Evolutionary conservation across 2,329 filamentous ascomycete species (phyloP), one percentile per base, ranked within the genome.

Genomic region (Colletotrichum musicola): DNA sequence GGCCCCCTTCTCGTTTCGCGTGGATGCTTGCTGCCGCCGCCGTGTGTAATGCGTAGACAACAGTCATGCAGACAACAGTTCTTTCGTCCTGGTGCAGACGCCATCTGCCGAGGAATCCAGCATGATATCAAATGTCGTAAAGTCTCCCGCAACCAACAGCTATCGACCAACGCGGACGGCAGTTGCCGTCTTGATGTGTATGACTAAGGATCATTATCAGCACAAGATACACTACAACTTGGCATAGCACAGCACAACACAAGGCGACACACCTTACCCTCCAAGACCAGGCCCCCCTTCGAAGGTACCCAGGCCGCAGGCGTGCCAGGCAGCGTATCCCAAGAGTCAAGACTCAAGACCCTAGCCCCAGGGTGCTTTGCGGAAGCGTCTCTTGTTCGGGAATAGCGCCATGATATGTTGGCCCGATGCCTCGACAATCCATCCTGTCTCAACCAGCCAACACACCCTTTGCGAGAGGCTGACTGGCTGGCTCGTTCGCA

Each of bases 331-430:
- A 35, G 30, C 30, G 30, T 9, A 35, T 46, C 44, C 14, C 51
- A 25, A 25, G 22, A 25, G 22, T 27, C 46, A 51, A 61, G 42
- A 42, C 44, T 30, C 22, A 53, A 27, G 46, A 60, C 47, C 14
- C 49, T 22, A 14, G 13, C 16, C 46, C 57, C 27, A 50, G 57
- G 58, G 22, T 53, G 22, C 58, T 20, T 54, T 53, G 58, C 49
- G 47, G 47, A 62, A 53, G 47, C 58, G 20, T 53, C 49, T 18
- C 57, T 62, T 49, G n/a, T 62, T 62, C 58, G n/a, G 58, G 58
- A 25, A 53, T 62, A 62, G 58, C 58, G 58, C 49, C 47, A n/a
- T 20, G 18, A 30, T 12, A 53, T 60, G 57, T 60, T 60, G 57
- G 57, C 57, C 27, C 20, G 57, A 60, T 50, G 51, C 35, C 46